These are phyloP conservation scores for Striga hermonthica DNA, from an alignment of 305 asterid genomes.

Conservation along the genomic window DNA sequence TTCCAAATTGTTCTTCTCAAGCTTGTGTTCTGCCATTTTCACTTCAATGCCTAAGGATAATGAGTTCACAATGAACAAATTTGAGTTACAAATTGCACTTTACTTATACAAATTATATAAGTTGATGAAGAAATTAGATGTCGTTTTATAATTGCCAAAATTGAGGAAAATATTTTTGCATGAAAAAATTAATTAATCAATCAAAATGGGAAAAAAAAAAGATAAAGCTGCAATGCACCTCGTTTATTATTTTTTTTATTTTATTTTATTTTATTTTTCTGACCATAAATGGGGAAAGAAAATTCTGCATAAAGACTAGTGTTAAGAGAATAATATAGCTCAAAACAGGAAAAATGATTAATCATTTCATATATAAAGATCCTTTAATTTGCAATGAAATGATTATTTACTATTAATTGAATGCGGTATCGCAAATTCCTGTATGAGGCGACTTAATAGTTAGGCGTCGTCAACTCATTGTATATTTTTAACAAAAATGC, in stretches of 20 bases:
- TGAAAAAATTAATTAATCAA: neutral
- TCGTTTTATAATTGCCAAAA: neutral
- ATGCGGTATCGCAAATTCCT: no score
- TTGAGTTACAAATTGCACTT: neutral
- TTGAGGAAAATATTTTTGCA: neutral
- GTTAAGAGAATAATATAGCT: neutral
- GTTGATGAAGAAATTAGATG: no score
- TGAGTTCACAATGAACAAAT: neutral
- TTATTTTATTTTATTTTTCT: no score
- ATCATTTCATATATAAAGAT: no score
- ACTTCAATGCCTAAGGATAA: neutral
- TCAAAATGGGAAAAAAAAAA: neutral
- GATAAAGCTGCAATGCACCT: neutral
- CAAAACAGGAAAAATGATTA: neutral
- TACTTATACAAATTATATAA: neutral
- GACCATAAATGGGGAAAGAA: neutral
- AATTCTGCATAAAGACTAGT: neutral
- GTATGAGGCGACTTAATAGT: no score
- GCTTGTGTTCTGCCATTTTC: constrained; percentile 16
- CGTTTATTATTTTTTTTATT: no score
- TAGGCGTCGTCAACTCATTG: no score
- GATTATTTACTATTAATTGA: no score
- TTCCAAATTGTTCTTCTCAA: constrained; percentile 1
- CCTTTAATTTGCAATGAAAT: no score
- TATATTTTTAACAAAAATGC: no score